Evolutionary conservation across 495 filamentous ascomycete genomes (phyloP), one percentile per base, ranked within the genome.

Genomic region (Aspergillus carlsbadensis): DNA sequence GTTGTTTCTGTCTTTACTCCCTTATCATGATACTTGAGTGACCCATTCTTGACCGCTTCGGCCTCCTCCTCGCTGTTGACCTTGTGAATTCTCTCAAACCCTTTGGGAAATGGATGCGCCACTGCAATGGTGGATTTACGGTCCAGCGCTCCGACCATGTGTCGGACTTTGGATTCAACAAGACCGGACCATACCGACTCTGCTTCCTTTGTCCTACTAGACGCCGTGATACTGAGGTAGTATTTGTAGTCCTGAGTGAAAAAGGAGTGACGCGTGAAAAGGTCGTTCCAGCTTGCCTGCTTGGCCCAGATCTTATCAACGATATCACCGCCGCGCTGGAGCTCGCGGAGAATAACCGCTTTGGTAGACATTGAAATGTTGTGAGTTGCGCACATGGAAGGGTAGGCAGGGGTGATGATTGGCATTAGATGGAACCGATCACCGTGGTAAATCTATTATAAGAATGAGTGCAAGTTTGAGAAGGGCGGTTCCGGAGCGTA

Each of bases 381-480:
- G 75, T 96, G 92, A 0, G 93, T 96, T 3, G 95, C 86, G 65
- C 93, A 97, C 91, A 96, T 96, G 42, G 89, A 92, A 13, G 92
- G 94, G 71, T 96, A 97, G 2, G 95, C 90, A 2, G 94, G 94
- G 5, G 90, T 98, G 65, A 98, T 96, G 63, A 98, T 90, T 44
- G 94, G 94, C 94, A 98, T 98, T 14, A 94, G 71, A 69, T 97
- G 93, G 58, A 81, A 87, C 35, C 82, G 79, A 66, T 98, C 94
- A 44, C 81, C 81, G 56, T 84, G 81, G 64, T 96, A 95, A 35
- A 95, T 78, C 89, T 94, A 57, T 37, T 31, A 22, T n/a, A 14
- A 35, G 15, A 21, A 15, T 57, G 40, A 14, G 10, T 35, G 11
- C 8, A 2, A 18, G 4, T 8, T 24, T 6, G 21, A 47, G 40